phyloP scores from a whole-genome alignment of 208 protist species.

The Tritrichomonas foetus region DNA sequence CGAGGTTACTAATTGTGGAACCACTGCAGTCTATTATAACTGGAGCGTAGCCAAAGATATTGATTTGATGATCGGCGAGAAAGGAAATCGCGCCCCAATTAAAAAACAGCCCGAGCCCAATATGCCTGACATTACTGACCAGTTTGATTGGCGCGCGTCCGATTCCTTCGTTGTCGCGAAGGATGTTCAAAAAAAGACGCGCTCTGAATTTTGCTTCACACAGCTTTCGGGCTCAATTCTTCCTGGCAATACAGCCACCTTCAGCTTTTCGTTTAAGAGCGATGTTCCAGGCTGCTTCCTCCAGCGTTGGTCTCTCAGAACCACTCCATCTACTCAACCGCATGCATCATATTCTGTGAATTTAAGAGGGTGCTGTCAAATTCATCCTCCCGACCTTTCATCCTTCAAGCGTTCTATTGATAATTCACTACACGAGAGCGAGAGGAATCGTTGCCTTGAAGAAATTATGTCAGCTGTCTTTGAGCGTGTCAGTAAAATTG shows the following conservation, averaged over 20 bases:
- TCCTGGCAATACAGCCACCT: not conserved
- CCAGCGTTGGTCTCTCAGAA: not conserved
- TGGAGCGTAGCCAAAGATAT: not conserved
- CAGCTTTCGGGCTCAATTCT: not conserved
- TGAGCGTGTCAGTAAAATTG: not conserved
- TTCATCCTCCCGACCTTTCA: not conserved
- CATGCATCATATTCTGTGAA: not conserved
- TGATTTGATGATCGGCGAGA: not conserved
- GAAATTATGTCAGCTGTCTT: not conserved
- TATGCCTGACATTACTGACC: not conserved
- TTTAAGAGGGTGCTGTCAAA: not conserved
- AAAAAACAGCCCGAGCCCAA: not conserved
- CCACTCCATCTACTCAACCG: not conserved
- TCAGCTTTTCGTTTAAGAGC: not conserved
- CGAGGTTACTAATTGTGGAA: not conserved
- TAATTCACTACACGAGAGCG: not conserved
- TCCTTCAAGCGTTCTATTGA: not conserved
- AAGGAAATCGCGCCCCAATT: not conserved
- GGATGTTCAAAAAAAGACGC: not conserved
- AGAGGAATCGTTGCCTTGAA: not conserved
- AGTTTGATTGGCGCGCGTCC: not conserved
- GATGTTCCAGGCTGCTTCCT: not conserved
- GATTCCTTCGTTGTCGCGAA: slow-evolving; percentile 25
- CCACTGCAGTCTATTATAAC: not conserved
- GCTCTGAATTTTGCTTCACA: not conserved